Conservation (phyloP, 192 early-diverging fungal species). For the Linnemannia schmuckeri region DNA sequence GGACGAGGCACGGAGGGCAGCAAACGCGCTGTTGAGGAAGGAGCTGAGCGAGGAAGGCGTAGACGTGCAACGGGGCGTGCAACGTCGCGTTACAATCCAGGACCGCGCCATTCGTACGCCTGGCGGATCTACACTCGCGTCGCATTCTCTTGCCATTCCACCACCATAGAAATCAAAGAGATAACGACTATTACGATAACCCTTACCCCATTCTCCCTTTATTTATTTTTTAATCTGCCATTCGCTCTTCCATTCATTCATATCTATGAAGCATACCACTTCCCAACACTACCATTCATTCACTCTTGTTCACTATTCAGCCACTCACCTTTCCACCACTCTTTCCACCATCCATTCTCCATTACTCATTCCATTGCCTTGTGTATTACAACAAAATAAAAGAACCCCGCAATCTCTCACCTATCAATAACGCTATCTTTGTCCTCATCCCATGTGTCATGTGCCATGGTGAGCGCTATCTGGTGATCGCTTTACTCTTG, state of each 20-base stretch:
- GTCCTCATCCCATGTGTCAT: not conserved
- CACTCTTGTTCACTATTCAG: not conserved
- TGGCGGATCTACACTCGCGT: conserved; percentile 6
- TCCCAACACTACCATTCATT: not conserved
- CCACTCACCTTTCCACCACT: not conserved
- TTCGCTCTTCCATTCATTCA: not conserved
- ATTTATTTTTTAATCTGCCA: not conserved
- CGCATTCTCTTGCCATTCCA: not conserved
- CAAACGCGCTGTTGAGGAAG: conserved; percentile 34
- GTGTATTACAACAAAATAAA: conserved; percentile 4
- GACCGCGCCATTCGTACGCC: conserved; percentile 12
- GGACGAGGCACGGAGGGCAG: conserved; percentile 28
- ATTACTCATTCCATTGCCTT: not conserved
- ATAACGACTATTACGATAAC: too few relatives aligned
- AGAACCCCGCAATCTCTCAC: not conserved
- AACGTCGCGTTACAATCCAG: conserved; percentile 48
- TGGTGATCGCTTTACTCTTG: not conserved
- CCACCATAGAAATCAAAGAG: not conserved
- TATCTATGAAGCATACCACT: not conserved
- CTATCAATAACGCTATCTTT: not conserved
- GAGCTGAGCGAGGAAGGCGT: conserved; percentile 50
- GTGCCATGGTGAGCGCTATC: not conserved
- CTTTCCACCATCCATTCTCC: not conserved
- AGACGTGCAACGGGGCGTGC: conserved; percentile 45
- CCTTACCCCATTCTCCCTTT: not conserved